Percentiles rank a stretch among this genome's conserved stretches.
Evolutionary conservation across 2,329 filamentous ascomycete genomes (phyloP).

Genomic region (Sporothrix schenckii): DNA sequence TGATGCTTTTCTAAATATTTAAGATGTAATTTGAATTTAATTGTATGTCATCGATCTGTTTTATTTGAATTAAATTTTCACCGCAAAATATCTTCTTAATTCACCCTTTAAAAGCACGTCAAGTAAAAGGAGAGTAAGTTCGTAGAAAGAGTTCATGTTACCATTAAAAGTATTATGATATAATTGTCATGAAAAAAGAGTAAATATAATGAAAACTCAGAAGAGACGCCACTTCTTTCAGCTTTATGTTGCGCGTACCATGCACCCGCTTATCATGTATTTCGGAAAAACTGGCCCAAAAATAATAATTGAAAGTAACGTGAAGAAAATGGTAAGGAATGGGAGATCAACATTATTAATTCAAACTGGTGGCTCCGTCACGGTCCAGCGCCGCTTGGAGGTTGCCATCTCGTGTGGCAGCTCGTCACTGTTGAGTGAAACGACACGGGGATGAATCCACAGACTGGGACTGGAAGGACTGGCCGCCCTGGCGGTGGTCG

Average conservation of each 20-base stretch:
- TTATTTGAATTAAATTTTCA: not conserved
- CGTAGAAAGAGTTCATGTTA: not conserved
- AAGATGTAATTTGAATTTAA: too few relatives aligned
- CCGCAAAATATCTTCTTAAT: not conserved
- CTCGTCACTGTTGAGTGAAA: slow-evolving; percentile 40
- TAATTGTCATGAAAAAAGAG: not conserved
- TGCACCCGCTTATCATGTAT: slow-evolving; percentile 1
- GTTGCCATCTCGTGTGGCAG: slow-evolving; percentile 50
- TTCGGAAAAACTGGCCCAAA: not conserved
- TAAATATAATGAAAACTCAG: not conserved
- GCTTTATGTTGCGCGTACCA: slow-evolving; percentile 1
- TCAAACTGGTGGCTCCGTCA: slow-evolving; percentile 48
- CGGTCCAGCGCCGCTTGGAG: slow-evolving; percentile 59
- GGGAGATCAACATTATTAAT: not conserved
- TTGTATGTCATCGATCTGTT: not conserved
- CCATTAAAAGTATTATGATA: not conserved
- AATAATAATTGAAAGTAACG: not conserved
- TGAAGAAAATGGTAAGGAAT: not conserved
- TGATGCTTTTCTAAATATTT: too few relatives aligned
- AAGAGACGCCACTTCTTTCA: slow-evolving; percentile 1
- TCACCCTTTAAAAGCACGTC: not conserved
- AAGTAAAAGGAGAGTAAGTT: not conserved
- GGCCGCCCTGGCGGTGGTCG: not conserved
- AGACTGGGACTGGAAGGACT: slow-evolving; percentile 41
- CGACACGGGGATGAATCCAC: slow-evolving; percentile 47